phyloP scores from a whole-genome alignment of 345 rosid species.

The Gossypium raimondii region DNA sequence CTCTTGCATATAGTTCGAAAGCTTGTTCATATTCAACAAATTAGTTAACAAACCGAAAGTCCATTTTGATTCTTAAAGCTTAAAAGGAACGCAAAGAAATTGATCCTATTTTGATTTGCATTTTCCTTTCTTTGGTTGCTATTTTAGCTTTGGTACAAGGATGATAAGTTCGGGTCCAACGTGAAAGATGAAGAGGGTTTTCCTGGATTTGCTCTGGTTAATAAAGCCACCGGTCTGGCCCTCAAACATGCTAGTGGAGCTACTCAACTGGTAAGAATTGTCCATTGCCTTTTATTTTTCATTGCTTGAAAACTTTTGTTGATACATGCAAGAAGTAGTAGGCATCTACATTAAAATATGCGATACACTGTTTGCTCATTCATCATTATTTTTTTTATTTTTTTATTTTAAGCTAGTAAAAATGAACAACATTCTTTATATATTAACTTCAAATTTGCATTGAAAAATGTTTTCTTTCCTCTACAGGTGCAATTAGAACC shows the following conservation, averaged over 20 bases:
- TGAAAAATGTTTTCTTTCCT: not conserved
- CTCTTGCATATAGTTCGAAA: no score
- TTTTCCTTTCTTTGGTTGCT: constrained; percentile 3
- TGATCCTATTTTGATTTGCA: not conserved
- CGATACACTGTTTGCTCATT: not conserved
- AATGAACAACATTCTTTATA: not conserved
- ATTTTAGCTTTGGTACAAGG: constrained; percentile 84
- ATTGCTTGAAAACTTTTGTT: not conserved
- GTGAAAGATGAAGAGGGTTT: constrained; percentile 78
- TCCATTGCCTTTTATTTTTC: not conserved
- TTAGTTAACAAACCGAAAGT: no score
- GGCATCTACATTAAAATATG: not conserved
- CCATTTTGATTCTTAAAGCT: constrained; percentile 4
- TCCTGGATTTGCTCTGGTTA: constrained; percentile 77
- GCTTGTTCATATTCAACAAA: no score
- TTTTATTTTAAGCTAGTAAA: not conserved
- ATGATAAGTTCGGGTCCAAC: constrained; percentile 69
- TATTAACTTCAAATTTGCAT: not conserved
- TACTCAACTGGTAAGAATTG: constrained; percentile 62
- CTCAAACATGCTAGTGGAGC: constrained; percentile 77
- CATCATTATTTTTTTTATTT: no score
- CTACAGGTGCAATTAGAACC: constrained; percentile 58
- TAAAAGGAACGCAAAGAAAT: not conserved
- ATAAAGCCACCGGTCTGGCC: constrained; percentile 83
- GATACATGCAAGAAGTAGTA: not conserved